Base-by-base conservation (phyloP, 2,329 filamentous ascomycete species). In the Alternaria longipes region DNA sequence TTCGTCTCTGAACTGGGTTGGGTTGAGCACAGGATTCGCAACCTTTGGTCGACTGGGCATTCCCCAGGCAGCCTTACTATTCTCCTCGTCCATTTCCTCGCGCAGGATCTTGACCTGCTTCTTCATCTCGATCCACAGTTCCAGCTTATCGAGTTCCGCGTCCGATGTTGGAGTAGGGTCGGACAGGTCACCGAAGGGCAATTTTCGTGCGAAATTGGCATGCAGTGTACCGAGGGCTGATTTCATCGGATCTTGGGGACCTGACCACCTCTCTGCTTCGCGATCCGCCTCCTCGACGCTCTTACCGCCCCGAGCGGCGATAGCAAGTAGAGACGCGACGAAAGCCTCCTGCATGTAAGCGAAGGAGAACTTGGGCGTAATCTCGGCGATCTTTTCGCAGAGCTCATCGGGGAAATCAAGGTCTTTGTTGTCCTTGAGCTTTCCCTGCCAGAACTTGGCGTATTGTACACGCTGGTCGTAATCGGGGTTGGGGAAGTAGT, bases 291-390 rank as follows among this genome's bases (percentile, higher is more conserved):
- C 61, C 14, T 50, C 40, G 26, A 46, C 54, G 16, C 59, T 63
- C 28, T 70, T 65, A 20, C 67, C 65, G 3, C 67, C 63, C 28
- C 73, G 67, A 14, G 61, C 61, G 16, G 76, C 76, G 34, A 79
- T 79, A 26, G 74, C 75, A 18, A 82, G 69, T 18, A 82, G 70
- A 8, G 78, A 69, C 2, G 77, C 77, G 18, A 82, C 73, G 63
- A 82, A 82, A 3, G 78, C 78, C 59, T 82, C 81, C 59, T 82
- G 79, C 71, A 82, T 79, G 60, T 82, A 82, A 3, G 81, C 81
- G 61, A 82, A 82, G n/a, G 75, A 79, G 64, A 82, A 82, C 5
- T 78, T 79, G 41, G 80, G 74, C 2, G 79, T 82, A 36, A 82
- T 80, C 32, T 76, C 73, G 2, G 81, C 81, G 53, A 81, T 77